Conservation (phyloP, 2,329 filamentous ascomycete genomes). For the Exophiala oligosperma region DNA sequence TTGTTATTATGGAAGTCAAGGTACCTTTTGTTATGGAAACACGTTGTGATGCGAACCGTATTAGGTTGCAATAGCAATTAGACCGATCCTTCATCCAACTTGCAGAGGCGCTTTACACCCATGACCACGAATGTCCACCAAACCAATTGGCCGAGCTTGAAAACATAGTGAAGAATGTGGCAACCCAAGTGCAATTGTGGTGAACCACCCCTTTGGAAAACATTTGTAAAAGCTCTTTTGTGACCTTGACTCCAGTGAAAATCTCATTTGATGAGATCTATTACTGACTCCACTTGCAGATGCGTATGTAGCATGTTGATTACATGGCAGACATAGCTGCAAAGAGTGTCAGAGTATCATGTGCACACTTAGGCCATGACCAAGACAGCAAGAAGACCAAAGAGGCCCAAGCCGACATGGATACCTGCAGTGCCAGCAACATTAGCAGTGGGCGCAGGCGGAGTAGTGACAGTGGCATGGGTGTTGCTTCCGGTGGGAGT, state of each 20-base stretch:
- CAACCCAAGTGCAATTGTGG: conserved; percentile 2
- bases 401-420: conserved; percentile 72
- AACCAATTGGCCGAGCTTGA: conserved; percentile 20
- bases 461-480: conserved; percentile 15
- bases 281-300: conserved; percentile 14
- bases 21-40: conserved; percentile 14
- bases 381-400: conserved; percentile 26
- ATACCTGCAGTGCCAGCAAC: conserved; percentile 74
- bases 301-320: conserved; percentile 20
- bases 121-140: conserved; percentile 6
- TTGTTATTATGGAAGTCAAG: conserved; percentile 13
- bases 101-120: neutral
- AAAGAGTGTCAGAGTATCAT: conserved; percentile 23
- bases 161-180: conserved; percentile 2
- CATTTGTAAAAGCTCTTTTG: conserved; percentile 13
- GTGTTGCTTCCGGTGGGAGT: conserved; percentile 14
- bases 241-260: conserved; percentile 6
- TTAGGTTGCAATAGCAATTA: conserved; percentile 16
- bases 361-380: conserved; percentile 18
- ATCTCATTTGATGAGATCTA: conserved; percentile 14
- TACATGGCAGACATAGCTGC: conserved; percentile 27
- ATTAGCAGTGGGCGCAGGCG: conserved; percentile 24
- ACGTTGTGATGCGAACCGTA: conserved; percentile 11
- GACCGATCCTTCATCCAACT: conserved; percentile 16
- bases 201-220: conserved; percentile 3